These are phyloP conservation scores for Copromyces sp. DNA, from an alignment of 495 filamentous ascomycete species.

Conservation along the genomic window DNA sequence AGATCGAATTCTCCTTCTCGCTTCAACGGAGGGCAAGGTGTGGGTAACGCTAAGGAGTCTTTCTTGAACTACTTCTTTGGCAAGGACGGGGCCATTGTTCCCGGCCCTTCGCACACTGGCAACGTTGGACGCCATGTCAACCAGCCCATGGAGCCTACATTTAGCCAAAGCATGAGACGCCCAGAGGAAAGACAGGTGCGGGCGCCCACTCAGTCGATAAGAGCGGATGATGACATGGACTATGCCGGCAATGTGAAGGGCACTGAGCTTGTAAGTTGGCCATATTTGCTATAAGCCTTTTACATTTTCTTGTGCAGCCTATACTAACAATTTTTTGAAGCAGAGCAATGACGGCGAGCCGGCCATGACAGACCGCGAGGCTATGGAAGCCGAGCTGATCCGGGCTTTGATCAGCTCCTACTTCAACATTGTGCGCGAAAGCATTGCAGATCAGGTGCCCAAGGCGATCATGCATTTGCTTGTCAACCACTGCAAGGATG, in stretches of 20 bases:
- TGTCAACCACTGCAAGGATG: conserved; percentile 96
- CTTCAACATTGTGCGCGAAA: conserved; percentile 96
- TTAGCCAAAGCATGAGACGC: conserved; percentile 73
- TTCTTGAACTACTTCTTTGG: conserved; percentile 99
- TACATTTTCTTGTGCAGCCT: background rate
- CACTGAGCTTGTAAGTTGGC: conserved; percentile 46
- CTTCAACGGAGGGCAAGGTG: conserved; percentile 36
- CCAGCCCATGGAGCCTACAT: conserved; percentile 65
- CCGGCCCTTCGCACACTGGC: conserved; percentile 28
- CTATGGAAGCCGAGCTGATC: conserved; percentile 95
- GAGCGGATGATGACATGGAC: conserved; percentile 28
- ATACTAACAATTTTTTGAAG: conserved; percentile 17
- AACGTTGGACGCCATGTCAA: conserved; percentile 53
- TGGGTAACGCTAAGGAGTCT: conserved; percentile 57
- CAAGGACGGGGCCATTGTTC: conserved; percentile 62
- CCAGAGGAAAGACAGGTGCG: conserved; percentile 51
- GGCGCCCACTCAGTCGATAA: conserved; percentile 21
- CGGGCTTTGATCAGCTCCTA: conserved; percentile 92
- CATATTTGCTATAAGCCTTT: background rate
- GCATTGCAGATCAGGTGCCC: conserved; percentile 93
- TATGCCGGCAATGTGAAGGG: conserved; percentile 15
- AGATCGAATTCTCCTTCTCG: conserved; percentile 53
- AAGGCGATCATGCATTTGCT: conserved; percentile 99
- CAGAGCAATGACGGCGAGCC: conserved; percentile 53
- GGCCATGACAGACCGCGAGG: conserved; percentile 85